A percentile compares a stretch with the other conserved stretches of the same genome.
phyloP scores from a whole-genome alignment of 176 grass and related monocot genomes.

The Triticum monococcum region DNA sequence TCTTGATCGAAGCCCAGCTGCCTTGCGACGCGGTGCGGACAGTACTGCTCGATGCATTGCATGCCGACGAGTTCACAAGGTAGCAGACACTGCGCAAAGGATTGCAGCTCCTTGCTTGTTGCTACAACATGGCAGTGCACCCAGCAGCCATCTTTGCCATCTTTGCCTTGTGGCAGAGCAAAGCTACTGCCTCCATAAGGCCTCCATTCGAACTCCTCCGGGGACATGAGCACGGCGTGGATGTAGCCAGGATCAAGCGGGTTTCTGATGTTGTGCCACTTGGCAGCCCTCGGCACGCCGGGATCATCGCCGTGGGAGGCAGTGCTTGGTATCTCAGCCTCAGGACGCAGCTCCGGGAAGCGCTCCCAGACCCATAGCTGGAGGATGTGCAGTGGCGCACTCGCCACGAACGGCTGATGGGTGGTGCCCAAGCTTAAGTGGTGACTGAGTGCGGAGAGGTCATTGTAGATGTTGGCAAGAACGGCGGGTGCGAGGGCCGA shows the following conservation, averaged over 20 bases:
- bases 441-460: constrained; percentile 15
- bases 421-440: not conserved
- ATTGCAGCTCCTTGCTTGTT: constrained; percentile 41
- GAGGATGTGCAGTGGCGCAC: constrained; percentile 65
- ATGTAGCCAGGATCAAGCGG: constrained; percentile 14
- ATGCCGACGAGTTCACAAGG: constrained; percentile 69
- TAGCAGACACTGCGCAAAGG: constrained; percentile 57
- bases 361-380: constrained; percentile 89
- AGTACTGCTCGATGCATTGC: constrained; percentile 72
- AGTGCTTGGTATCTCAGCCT: not conserved
- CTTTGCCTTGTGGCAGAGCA: not conserved
- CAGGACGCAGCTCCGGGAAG: constrained; percentile 53
- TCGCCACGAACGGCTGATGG: constrained; percentile 12
- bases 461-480: constrained; percentile 68
- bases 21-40: constrained; percentile 80
- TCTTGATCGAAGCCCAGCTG: constrained; percentile 96
- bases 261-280: constrained; percentile 72
- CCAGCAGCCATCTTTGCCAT: constrained; percentile 12
- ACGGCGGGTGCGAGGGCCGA: constrained; percentile 70
- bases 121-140: constrained; percentile 37
- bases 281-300: constrained; percentile 45
- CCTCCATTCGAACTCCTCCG: constrained; percentile 47
- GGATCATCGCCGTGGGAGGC: not conserved
- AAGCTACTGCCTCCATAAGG: constrained; percentile 35
- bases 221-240: constrained; percentile 5